Percentiles rank a stretch among this genome's conserved stretches.
phyloP scores from a whole-genome alignment of 2,329 filamentous ascomycete species.

The Uncinocarpus reesii region DNA sequence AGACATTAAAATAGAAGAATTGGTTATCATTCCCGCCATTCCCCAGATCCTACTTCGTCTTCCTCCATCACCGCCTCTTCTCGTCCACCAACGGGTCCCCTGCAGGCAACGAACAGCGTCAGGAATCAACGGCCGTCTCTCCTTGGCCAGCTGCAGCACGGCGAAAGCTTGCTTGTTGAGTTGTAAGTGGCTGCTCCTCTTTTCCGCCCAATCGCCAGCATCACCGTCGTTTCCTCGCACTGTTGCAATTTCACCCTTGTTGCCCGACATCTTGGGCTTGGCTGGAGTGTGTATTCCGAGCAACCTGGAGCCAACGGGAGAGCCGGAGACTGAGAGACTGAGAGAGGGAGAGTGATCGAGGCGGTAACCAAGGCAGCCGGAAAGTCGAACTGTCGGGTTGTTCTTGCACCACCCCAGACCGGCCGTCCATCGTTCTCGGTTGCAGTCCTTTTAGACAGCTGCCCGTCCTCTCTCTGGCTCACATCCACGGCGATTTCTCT shows the following conservation, averaged over 20 bases:
- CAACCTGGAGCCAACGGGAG: too few species aligned
- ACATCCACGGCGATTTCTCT: neutral
- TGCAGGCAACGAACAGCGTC: conserved; percentile 8
- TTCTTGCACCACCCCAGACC: neutral
- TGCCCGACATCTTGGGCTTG: conserved; percentile 6
- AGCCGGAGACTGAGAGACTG: neutral
- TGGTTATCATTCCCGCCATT: neutral
- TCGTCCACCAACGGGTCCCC: conserved; percentile 23
- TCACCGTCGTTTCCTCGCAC: neutral
- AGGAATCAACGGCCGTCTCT: conserved; percentile 6
- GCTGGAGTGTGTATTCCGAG: too few species aligned
- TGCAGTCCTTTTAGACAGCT: neutral
- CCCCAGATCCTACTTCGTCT: conserved; percentile 17
- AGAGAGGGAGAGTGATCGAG: neutral
- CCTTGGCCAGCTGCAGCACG: conserved; percentile 10
- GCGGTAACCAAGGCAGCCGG: neutral
- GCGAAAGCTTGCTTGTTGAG: conserved; percentile 1
- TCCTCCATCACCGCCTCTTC: conserved; percentile 18
- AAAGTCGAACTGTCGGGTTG: neutral
- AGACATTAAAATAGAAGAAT: too few species aligned
- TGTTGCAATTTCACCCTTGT: too few species aligned
- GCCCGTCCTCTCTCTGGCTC: neutral
- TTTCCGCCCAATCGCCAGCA: conserved; percentile 10
- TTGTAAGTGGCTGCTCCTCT: conserved; percentile 17
- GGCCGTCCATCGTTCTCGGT: neutral